Percentiles rank a stretch among this genome's conserved stretches.
Conservation (phyloP, 352 stramenopile genomes). For the Globisporangium lucens region DNA sequence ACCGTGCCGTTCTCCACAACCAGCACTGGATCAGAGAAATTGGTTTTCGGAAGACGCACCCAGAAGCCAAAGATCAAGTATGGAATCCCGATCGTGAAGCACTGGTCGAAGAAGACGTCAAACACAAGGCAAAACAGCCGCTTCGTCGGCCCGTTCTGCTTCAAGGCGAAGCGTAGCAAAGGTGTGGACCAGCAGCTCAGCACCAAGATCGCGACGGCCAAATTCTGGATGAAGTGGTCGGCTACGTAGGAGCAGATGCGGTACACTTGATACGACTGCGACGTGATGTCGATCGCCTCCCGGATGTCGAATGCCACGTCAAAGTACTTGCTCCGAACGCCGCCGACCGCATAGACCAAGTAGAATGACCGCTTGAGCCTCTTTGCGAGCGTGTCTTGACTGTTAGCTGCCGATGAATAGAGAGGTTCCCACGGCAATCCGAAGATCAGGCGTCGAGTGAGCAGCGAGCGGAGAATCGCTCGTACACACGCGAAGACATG, state of each 20-base stretch:
- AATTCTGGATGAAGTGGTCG: conserved; percentile 9
- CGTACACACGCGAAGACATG: neutral
- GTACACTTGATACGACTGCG: conserved; percentile 28
- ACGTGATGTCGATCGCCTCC: conserved; percentile 22
- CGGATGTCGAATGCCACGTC: conserved; percentile 19
- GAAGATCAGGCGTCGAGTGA: neutral
- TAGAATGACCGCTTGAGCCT: conserved; percentile 1
- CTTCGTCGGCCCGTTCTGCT: conserved; percentile 16
- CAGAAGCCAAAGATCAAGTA: conserved; percentile 23
- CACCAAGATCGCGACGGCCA: conserved; percentile 17
- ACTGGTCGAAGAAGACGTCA: conserved; percentile 27
- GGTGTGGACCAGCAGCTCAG: conserved; percentile 26
- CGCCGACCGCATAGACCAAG: conserved; percentile 1
- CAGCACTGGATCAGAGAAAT: conserved; percentile 8
- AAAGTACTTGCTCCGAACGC: conserved; percentile 29
- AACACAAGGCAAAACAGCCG: conserved; percentile 21
- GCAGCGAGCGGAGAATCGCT: neutral
- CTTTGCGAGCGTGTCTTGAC: neutral
- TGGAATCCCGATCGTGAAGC: conserved; percentile 25
- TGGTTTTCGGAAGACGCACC: conserved; percentile 10
- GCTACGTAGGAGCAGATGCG: conserved; percentile 19
- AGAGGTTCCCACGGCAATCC: neutral
- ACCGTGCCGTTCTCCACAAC: neutral
- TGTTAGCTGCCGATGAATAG: neutral
- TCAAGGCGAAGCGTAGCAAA: conserved; percentile 1